Evolutionary conservation across 163 green algal genomes (phyloP).

Genomic region (Chloromonas sp.): DNA sequence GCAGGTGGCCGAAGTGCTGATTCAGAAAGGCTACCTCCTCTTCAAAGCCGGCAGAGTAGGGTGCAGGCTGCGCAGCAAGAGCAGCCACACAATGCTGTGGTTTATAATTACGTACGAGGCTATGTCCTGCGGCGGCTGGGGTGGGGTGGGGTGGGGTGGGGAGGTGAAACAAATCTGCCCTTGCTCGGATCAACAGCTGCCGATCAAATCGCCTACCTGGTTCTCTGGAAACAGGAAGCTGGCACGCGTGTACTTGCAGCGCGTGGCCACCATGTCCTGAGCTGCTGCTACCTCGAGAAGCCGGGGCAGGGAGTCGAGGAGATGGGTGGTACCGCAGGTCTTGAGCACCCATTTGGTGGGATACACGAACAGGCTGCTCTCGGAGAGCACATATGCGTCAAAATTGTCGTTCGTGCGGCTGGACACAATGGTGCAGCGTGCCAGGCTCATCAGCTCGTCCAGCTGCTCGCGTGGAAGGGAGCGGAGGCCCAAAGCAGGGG

Average conservation of each 20-base stretch:
- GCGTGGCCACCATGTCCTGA: constrained; percentile 55
- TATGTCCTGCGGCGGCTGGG: neutral
- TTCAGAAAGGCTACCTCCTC: constrained; percentile 72
- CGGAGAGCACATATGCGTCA: constrained; percentile 96
- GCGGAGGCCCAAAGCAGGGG: constrained; percentile 62
- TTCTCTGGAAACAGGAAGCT: constrained; percentile 91
- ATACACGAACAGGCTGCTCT: constrained; percentile 95
- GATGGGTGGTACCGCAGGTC: constrained; percentile 95
- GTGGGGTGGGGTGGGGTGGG: neutral
- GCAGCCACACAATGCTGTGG: neutral
- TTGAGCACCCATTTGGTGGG: constrained; percentile 88
- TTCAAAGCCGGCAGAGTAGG: constrained; percentile 71
- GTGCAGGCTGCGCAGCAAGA: constrained; percentile 57
- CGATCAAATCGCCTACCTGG: constrained; percentile 46
- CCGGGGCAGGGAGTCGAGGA: constrained; percentile 67
- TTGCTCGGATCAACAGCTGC: neutral
- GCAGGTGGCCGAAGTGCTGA: constrained; percentile 64
- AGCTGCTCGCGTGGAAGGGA: constrained; percentile 64
- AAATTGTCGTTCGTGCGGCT: constrained; percentile 64
- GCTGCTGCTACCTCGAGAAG: constrained; percentile 69
- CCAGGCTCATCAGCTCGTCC: constrained; percentile 83
- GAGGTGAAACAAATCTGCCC: neutral
- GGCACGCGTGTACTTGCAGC: constrained; percentile 87
- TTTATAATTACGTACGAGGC: neutral
- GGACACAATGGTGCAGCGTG: constrained; percentile 93